Evolutionary conservation across 345 rosid genomes (phyloP), one percentile per base, ranked within the genome.

Genomic region (Laguncularia racemosa): DNA sequence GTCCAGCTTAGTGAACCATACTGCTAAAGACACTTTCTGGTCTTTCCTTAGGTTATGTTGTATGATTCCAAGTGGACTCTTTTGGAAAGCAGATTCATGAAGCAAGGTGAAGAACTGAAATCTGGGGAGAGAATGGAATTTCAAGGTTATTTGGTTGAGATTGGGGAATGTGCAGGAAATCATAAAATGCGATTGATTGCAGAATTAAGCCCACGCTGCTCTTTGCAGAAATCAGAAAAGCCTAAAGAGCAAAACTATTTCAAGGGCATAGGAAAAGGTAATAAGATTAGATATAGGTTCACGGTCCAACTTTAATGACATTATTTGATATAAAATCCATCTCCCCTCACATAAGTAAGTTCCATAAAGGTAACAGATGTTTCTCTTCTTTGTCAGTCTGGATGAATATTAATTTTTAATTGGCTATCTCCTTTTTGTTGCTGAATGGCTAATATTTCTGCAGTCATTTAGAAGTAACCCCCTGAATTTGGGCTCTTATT

Each of bases 121-220:
- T 65, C 78, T 56, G 76, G 76, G 19, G 79, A 78, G 58, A 76
- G 77, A 60, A 53, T 73, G 59, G 40, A 60, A 51, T 72, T 80
- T 62, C 81, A 73, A 62, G 75, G 68, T 65, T 71, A 78, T 71
- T 52, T 78, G 63, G 86, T 82, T n/a, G 86, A 80, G 51, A 50
- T 74, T 50, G 84, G 81, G 55, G 78, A 73, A 46, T 48, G 46
- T 55, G 73, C 58, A 44, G 66, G 50, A 66, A 50, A 65, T 21
- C 19, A 5, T 23, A 57, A 66, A 52, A 20, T 66, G 8, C 63
- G 51, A 48, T 52, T 57, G 43, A 47, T 53, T 17, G 60, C 40
- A 57, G 33, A 46, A 14, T 58, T 49, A 50, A 68, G 55, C n/a
- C 28, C 51, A 15, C 55, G 50, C 28, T 55, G 14, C 20, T 50